Evolutionary conservation across 2,329 filamentous ascomycete species (phyloP).

Genomic region (Coniochaeta ligniaria): DNA sequence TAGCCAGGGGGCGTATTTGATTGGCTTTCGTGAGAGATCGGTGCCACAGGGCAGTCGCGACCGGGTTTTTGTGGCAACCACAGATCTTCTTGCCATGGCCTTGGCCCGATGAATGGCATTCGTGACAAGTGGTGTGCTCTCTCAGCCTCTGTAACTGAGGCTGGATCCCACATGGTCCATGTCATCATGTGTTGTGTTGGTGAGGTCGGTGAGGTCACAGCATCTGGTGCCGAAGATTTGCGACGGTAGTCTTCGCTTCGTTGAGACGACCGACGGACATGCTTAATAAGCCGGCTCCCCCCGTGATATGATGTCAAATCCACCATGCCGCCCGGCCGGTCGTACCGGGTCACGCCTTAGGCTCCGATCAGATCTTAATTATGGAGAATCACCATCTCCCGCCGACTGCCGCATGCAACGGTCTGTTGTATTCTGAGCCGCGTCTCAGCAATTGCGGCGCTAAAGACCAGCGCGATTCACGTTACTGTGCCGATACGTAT

Average conservation of each 20-base stretch:
- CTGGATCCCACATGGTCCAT: background rate
- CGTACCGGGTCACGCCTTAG: background rate
- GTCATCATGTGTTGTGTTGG: background rate
- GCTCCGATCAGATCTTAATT: background rate
- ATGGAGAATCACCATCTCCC: background rate
- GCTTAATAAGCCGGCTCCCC: background rate
- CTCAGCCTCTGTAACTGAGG: too few species aligned
- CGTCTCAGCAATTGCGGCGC: background rate
- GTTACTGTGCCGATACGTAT: too few species aligned
- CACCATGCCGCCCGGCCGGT: background rate
- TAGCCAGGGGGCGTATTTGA: background rate
- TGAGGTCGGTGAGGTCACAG: background rate
- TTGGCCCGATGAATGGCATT: background rate
- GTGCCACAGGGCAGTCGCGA: background rate
- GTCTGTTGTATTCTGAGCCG: background rate
- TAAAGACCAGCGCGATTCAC: too few species aligned
- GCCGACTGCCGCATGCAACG: background rate
- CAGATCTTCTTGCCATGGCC: background rate
- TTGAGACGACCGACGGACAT: background rate
- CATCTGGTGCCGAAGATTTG: too few species aligned
- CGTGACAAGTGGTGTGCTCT: too few species aligned
- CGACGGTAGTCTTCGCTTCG: background rate
- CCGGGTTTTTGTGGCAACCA: background rate
- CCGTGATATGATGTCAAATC: background rate
- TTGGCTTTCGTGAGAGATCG: background rate